Base-by-base conservation (phyloP, 164 flowering plant species). In the Magnolia sinica region DNA sequence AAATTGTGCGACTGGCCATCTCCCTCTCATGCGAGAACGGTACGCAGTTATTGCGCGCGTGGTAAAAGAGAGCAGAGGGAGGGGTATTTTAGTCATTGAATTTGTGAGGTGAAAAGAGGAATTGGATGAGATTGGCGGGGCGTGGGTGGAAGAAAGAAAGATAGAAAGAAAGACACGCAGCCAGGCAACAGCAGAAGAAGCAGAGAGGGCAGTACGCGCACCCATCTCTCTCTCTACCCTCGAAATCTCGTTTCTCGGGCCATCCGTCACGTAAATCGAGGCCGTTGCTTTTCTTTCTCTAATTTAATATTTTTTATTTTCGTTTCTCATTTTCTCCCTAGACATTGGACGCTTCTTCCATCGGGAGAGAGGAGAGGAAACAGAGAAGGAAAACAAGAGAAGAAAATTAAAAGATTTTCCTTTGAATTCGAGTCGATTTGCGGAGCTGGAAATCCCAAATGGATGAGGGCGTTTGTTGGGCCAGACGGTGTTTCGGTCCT, bases 201-300 rank as follows among this genome's bases (percentile, higher is more conserved):
- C 13, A 64, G 68, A 8, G 24, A 9, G 24, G 1, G 23, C 24
- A 19, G 10, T 8, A 19, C 68, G 22, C 68, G 9, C 68, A 19
- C 67, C 68, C 68, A 4, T 64, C 61, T 24, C 16, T 27, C 20
- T 27, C 50, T 18, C 19, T 68, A 11, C 19, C 59, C 64, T 63
- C 76, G 45, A 74, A 64, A 67, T 82, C 81, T 80, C 72, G 77
- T 55, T 73, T 75, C 61, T 76, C 79, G 82, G 81, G 85, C 88
- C 89, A 83, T 84, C 81, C 75, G 59, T 80, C 87, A 76, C 89
- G 85, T 76, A 78, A 68, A 81, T 77, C 89, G 72, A 86, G 82
- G 82, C 71, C 71, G n/a, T 68, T 68, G 71, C 49, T 68, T 68
- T 68, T 64, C 50, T 19, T 10, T 16, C 23, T 8, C 31, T 6